phyloP scores from a whole-genome alignment of 345 rosid species.

The Gossypium anomalum region DNA sequence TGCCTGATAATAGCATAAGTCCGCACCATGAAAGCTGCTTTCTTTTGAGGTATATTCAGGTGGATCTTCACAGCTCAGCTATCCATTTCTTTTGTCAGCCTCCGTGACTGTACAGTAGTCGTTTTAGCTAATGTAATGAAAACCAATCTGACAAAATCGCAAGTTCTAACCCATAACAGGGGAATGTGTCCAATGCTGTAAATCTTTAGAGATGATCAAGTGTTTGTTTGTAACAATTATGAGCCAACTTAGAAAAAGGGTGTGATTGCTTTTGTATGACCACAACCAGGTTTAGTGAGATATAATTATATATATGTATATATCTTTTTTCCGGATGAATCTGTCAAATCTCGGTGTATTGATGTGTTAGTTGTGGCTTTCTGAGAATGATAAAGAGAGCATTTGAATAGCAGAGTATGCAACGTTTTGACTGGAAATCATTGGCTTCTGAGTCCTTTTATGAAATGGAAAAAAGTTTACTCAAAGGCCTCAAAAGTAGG shows the following conservation, averaged over 20 bases:
- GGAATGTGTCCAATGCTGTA: background rate
- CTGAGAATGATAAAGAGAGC: too few relatives aligned
- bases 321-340: too few relatives aligned
- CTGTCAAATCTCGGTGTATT: background rate
- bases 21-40: background rate
- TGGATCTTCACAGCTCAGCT: background rate
- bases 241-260: conserved; percentile 15
- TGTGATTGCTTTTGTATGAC: background rate
- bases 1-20: conserved; percentile 30
- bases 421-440: too few relatives aligned
- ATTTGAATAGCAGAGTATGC: too few relatives aligned
- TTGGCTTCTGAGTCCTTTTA: too few relatives aligned
- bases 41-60: background rate
- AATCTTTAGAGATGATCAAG: background rate
- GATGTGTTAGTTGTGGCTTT: too few relatives aligned
- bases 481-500: too few relatives aligned
- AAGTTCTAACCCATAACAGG: conserved; percentile 13
- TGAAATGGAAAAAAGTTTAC: too few relatives aligned
- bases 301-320: too few relatives aligned
- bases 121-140: conserved; percentile 22
- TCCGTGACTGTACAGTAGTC: conserved; percentile 38
- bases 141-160: background rate
- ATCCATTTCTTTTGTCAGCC: background rate
- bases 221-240: conserved; percentile 15
- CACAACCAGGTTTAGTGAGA: background rate